These are phyloP conservation scores for Cadophora sp. DNA, from an alignment of 2,329 filamentous ascomycete species.

Conservation along the genomic window DNA sequence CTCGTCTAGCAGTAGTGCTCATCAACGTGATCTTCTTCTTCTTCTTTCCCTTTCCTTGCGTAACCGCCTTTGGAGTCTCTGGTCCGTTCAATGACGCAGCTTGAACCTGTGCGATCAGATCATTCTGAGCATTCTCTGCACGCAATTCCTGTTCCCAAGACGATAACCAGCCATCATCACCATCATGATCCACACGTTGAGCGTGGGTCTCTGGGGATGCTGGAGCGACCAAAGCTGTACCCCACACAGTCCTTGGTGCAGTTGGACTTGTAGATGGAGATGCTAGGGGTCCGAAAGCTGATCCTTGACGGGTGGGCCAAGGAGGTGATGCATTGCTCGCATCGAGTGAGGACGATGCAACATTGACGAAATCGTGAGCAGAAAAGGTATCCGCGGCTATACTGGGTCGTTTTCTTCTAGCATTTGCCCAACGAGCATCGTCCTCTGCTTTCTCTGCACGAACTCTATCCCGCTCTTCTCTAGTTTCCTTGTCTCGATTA, in stretches of 20 bases:
- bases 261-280: constrained; percentile 84
- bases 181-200: constrained; percentile 39
- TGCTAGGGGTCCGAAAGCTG: constrained; percentile 72
- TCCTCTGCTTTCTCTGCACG: constrained; percentile 73
- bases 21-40: constrained; percentile 76
- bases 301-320: constrained; percentile 61
- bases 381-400: constrained; percentile 45
- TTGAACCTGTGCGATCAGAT: constrained; percentile 64
- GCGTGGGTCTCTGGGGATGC: constrained; percentile 61
- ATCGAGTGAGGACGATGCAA: constrained; percentile 57
- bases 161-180: constrained; percentile 85
- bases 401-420: constrained; percentile 61
- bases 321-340: constrained; percentile 55
- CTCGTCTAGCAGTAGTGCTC: constrained; percentile 61
- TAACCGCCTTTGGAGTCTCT: constrained; percentile 19
- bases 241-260: constrained; percentile 85
- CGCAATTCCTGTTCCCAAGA: constrained; percentile 81
- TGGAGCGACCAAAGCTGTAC: constrained; percentile 73
- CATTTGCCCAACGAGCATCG: constrained; percentile 66
- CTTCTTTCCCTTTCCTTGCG: constrained; percentile 68
- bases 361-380: constrained; percentile 70
- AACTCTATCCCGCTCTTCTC: constrained; percentile 73
- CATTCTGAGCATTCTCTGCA: constrained; percentile 67
- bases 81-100: constrained; percentile 53
- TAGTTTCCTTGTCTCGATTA: constrained; percentile 70